Conservation (phyloP, 768 basidiomycete genomes). For the Pholiota microspora region DNA sequence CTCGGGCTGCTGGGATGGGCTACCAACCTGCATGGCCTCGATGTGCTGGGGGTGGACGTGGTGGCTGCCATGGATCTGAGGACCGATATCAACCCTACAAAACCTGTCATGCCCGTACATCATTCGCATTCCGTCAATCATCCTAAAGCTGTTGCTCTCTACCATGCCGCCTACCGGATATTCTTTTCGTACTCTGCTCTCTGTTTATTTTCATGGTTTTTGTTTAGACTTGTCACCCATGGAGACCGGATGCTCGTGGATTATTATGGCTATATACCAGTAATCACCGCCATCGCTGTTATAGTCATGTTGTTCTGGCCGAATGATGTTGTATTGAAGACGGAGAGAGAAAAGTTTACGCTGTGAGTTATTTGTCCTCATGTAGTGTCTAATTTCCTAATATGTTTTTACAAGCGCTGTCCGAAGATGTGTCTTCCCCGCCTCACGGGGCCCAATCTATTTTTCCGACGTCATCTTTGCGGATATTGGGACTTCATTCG, state of each 20-base stretch:
- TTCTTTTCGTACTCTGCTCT: slow-evolving; percentile 59
- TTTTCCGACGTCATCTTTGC: slow-evolving; percentile 94
- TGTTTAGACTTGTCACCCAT: slow-evolving; percentile 60
- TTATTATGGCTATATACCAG: slow-evolving; percentile 73
- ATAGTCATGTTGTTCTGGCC: slow-evolving; percentile 64
- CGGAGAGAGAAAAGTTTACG: slow-evolving; percentile 75
- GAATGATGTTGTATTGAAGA: slow-evolving; percentile 60
- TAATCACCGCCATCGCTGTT: slow-evolving; percentile 58
- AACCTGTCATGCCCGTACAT: slow-evolving; percentile 25
- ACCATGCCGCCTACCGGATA: slow-evolving; percentile 65
- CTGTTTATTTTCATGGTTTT: slow-evolving; percentile 64
- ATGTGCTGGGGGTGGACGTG: slow-evolving; percentile 71
- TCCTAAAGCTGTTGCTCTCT: slow-evolving; percentile 42
- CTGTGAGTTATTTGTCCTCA: slow-evolving; percentile 50
- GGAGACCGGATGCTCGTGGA: slow-evolving; percentile 65
- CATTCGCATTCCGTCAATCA: slow-evolving; percentile 30
- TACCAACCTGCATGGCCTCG: slow-evolving; percentile 85
- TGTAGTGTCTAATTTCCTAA: slow-evolving; percentile 3
- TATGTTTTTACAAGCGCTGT: slow-evolving; percentile 50
- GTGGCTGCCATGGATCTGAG: slow-evolving; percentile 67
- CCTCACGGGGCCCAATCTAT: slow-evolving; percentile 57
- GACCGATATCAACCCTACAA: slow-evolving; percentile 28
- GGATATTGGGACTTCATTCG: slow-evolving; percentile 94
- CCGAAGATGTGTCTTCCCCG: slow-evolving; percentile 72
- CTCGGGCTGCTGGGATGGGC: slow-evolving; percentile 90